A percentile compares a stretch with the other conserved stretches of the same genome.
These are phyloP conservation scores for Microdochium paspali DNA, from an alignment of 2,329 filamentous ascomycete genomes.

Conservation along the genomic window DNA sequence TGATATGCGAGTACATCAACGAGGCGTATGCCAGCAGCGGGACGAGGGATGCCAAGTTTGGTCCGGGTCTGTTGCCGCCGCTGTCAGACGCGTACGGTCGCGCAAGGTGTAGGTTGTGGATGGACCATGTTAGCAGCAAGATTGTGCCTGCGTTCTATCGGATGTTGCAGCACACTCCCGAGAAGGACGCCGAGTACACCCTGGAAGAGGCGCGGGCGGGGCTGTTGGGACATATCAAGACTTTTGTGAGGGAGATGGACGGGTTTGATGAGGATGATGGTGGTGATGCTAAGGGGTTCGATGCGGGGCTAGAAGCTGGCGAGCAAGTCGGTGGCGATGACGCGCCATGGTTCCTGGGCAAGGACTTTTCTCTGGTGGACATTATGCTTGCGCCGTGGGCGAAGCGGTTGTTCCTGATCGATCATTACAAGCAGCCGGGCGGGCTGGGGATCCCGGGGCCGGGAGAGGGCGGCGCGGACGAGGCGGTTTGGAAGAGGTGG, in stretches of 20 bases:
- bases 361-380: constrained; percentile 57
- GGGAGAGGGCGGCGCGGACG: constrained; percentile 29
- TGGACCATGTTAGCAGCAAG: constrained; percentile 57
- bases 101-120: constrained; percentile 62
- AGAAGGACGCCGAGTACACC: constrained; percentile 28
- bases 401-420: constrained; percentile 61
- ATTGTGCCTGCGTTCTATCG: constrained; percentile 64
- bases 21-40: constrained; percentile 47
- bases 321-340: constrained; percentile 6
- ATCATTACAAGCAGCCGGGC: constrained; percentile 61
- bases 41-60: constrained; percentile 23
- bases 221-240: constrained; percentile 48
- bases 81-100: constrained; percentile 47
- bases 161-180: constrained; percentile 43
- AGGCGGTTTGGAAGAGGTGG: constrained; percentile 55
- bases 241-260: constrained; percentile 55
- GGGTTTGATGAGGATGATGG: constrained; percentile 3
- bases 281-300: too few species aligned
- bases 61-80: constrained; percentile 43
- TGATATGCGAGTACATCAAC: constrained; percentile 69
- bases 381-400: constrained; percentile 66
- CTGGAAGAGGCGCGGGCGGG: constrained; percentile 46
- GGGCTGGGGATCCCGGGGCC: constrained; percentile 34
- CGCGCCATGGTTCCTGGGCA: constrained; percentile 61
- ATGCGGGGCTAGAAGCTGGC: background rate